Evolutionary conservation across 2,329 filamentous ascomycete genomes (phyloP), one percentile per base, ranked within the genome.

Genomic region (Hirsutella thompsonii): DNA sequence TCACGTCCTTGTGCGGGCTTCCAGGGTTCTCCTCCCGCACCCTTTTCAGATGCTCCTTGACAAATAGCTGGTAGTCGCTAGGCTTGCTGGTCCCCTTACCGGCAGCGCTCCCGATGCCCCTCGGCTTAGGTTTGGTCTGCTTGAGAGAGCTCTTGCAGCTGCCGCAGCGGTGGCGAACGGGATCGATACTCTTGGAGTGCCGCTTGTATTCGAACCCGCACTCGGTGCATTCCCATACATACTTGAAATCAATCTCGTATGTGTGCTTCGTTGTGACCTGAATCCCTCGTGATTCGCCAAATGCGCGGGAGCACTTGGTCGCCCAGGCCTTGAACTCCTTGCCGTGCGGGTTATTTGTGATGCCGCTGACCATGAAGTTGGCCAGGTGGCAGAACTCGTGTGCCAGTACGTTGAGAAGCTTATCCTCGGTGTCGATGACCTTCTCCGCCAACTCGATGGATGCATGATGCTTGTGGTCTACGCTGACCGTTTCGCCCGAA

Each of bases 341-440:
- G 19, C 89, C 89, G 56, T 95, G 89, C 0, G 88, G 86, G 46
- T 84, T 81, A 42, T 78, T 79, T 35, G 76, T 80, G 29, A 89
- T 67, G 29, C 80, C 77, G 38, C 73, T 81, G 47, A 96, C 68
- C 78, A 96, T 93, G 59, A 90, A 95, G 52, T 88, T 94, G 35
- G 86, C 81, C 1, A 96, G 66, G 55, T 98, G 92, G 59, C 92
- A 96, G 65, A 92, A 96, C 53, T 98, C 92, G 58, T 98, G 92
- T 0, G 90, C 87, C n/a, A 96, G 64, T 0, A 92, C 88, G 58
- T 95, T 95, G 47, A 92, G 71, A 1, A 96, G 72, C 3, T 86
- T 77, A 43, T 82, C 62, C 49, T 84, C 76, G 52, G 81, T 74
- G 55, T 87, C 79, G 46, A 96, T 88, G 37, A 95, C 81, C 57